A percentile compares a stretch with the other conserved stretches of the same genome.
These are phyloP conservation scores for Metschnikowia matae DNA, from an alignment of 805 yeast species.

Conservation along the genomic window DNA sequence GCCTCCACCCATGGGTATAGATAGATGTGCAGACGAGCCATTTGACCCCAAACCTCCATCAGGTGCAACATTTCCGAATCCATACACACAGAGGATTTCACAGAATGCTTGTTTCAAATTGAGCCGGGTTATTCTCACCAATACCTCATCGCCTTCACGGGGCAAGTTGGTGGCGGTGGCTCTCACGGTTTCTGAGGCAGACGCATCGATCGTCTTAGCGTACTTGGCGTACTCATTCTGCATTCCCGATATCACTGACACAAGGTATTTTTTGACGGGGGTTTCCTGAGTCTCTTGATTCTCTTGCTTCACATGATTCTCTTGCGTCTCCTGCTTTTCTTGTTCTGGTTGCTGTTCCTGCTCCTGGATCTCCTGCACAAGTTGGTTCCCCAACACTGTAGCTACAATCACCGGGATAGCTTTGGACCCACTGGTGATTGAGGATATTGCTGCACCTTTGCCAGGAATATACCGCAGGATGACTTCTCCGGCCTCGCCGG, in stretches of 20 bases:
- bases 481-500: conserved; percentile 20
- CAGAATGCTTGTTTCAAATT: conserved; percentile 67
- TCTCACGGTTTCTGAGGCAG: conserved; percentile 15
- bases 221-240: conserved; percentile 24
- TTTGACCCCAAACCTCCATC: conserved; percentile 68
- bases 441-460: conserved; percentile 54
- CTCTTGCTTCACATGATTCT: too few species aligned
- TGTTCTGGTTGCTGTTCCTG: conserved; percentile 6
- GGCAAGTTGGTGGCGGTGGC: conserved; percentile 56
- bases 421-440: conserved; percentile 38
- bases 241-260: conserved; percentile 28
- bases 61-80: conserved; percentile 49
- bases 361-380: conserved; percentile 21
- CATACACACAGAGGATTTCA: conserved; percentile 68
- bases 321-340: background rate
- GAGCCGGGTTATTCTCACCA: conserved; percentile 68
- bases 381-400: conserved; percentile 60
- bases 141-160: conserved; percentile 76
- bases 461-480: conserved; percentile 56
- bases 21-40: conserved; percentile 36
- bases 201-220: conserved; percentile 20
- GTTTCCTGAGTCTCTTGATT: conserved; percentile 4
- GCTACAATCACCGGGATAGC: conserved; percentile 47
- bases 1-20: conserved; percentile 50
- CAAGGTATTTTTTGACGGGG: conserved; percentile 22